Evolutionary conservation across 2,329 filamentous ascomycete genomes (phyloP).

Genomic region (Ophiocordyceps camponoti-rufipedis): DNA sequence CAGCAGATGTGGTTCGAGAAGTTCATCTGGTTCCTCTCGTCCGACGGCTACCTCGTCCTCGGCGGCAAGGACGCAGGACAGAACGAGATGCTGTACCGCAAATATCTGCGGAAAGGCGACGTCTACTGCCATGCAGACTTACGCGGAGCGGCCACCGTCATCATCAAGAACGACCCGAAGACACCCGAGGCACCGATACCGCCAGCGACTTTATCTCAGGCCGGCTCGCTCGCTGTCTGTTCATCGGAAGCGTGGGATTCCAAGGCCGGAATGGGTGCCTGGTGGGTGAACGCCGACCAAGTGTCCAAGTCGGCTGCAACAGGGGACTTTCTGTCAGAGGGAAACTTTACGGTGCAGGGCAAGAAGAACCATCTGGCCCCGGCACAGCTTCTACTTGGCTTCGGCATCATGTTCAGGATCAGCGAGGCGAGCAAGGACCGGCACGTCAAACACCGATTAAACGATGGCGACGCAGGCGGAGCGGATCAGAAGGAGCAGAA

Average conservation of each 20-base stretch:
- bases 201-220: slow-evolving; percentile 79
- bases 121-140: slow-evolving; percentile 84
- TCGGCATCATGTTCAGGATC: slow-evolving; percentile 74
- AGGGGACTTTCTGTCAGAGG: slow-evolving; percentile 63
- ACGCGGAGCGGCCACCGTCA: slow-evolving; percentile 62
- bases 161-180: slow-evolving; percentile 74
- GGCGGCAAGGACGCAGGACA: slow-evolving; percentile 79
- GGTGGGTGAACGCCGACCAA: slow-evolving; percentile 85
- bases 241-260: slow-evolving; percentile 88
- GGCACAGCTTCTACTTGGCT: slow-evolving; percentile 69
- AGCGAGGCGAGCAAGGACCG: slow-evolving; percentile 72
- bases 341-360: slow-evolving; percentile 64
- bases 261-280: slow-evolving; percentile 88
- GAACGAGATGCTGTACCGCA: slow-evolving; percentile 79
- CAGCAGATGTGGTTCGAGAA: slow-evolving; percentile 94
- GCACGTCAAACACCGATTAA: slow-evolving; percentile 50
- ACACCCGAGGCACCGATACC: slow-evolving; percentile 74
- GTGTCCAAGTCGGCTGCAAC: slow-evolving; percentile 69
- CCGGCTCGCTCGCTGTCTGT: slow-evolving; percentile 67
- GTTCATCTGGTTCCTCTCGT: slow-evolving; percentile 87
- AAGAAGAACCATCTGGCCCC: slow-evolving; percentile 87
- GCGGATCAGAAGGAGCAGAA: not conserved
- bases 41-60: slow-evolving; percentile 83
- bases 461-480: slow-evolving; percentile 8
- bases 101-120: slow-evolving; percentile 74